Percentiles rank a stretch among this genome's conserved stretches.
phyloP scores from a whole-genome alignment of 768 basidiomycete species.

The Auricularia sp. region DNA sequence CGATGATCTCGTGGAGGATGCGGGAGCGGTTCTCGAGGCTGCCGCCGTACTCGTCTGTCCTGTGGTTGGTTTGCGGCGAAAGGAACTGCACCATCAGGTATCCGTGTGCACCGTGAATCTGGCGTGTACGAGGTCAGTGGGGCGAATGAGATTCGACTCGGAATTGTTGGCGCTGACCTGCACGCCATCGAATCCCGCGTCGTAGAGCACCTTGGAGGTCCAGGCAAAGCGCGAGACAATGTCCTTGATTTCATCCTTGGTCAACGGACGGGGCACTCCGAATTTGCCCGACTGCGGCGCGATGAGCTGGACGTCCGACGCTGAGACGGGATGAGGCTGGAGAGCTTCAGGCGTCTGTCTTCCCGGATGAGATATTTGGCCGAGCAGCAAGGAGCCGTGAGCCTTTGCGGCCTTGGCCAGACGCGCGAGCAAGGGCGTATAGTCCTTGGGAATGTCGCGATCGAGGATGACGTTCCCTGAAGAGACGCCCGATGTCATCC shows the following conservation, averaged over 20 bases:
- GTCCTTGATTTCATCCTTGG: neutral
- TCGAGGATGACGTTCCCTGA: too few species aligned
- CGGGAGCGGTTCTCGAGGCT: constrained; percentile 32
- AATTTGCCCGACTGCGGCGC: neutral
- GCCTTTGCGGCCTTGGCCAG: neutral
- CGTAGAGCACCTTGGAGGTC: neutral
- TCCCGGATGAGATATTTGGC: neutral
- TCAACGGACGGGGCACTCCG: neutral
- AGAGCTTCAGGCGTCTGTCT: neutral
- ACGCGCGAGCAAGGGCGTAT: neutral
- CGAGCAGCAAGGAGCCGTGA: neutral
- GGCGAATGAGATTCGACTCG: too few species aligned
- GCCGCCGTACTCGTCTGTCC: constrained; percentile 36
- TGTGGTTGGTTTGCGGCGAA: constrained; percentile 32
- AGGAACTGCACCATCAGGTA: constrained; percentile 25
- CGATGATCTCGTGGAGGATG: constrained; percentile 28
- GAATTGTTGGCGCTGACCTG: neutral
- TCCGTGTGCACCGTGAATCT: constrained; percentile 27
- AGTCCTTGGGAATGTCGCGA: neutral
- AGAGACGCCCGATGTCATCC: too few species aligned
- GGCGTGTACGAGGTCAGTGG: too few species aligned
- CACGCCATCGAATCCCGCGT: neutral
- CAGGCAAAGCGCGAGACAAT: neutral
- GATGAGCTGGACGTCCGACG: neutral
- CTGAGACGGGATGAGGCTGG: neutral